Conservation (phyloP, 2,329 filamentous ascomycete species). For the Bimuria novae-zelandiae region DNA sequence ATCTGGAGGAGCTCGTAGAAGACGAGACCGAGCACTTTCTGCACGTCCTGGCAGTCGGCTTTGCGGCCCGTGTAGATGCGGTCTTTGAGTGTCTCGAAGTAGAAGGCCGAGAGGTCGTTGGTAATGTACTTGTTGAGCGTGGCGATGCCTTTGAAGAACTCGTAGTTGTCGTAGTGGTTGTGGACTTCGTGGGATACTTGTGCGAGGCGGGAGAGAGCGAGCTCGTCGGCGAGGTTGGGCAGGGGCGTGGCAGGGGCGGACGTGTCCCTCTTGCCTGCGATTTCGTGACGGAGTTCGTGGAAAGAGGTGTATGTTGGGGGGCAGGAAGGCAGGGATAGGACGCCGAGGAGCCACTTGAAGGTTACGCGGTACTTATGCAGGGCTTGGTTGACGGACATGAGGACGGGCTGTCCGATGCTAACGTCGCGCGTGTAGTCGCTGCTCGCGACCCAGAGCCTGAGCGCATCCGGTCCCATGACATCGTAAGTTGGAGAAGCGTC, state of each 20-base stretch:
- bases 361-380: constrained; percentile 88
- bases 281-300: constrained; percentile 19
- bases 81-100: constrained; percentile 91
- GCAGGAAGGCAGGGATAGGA: constrained; percentile 51
- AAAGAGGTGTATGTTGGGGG: constrained; percentile 34
- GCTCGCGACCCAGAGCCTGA: constrained; percentile 89
- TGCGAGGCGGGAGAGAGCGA: constrained; percentile 76
- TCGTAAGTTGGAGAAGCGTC: constrained; percentile 59
- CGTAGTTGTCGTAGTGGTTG: constrained; percentile 69
- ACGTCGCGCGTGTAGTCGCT: constrained; percentile 92
- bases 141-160: constrained; percentile 79
- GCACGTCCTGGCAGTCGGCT: constrained; percentile 62
- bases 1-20: constrained; percentile 75
- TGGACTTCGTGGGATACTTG: constrained; percentile 69
- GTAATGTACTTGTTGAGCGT: constrained; percentile 80
- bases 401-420: constrained; percentile 74
- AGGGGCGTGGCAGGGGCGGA: neutral
- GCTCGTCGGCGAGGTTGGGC: constrained; percentile 52
- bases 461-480: constrained; percentile 79
- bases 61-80: constrained; percentile 82
- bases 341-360: constrained; percentile 85
- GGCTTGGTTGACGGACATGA: constrained; percentile 75
- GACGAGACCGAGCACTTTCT: constrained; percentile 63
- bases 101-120: constrained; percentile 86
- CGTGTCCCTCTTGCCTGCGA: constrained; percentile 11